Evolutionary conservation across 2,329 filamentous ascomycete species (phyloP), one percentile per base, ranked within the genome.

Genomic region (Diaporthe destruens): DNA sequence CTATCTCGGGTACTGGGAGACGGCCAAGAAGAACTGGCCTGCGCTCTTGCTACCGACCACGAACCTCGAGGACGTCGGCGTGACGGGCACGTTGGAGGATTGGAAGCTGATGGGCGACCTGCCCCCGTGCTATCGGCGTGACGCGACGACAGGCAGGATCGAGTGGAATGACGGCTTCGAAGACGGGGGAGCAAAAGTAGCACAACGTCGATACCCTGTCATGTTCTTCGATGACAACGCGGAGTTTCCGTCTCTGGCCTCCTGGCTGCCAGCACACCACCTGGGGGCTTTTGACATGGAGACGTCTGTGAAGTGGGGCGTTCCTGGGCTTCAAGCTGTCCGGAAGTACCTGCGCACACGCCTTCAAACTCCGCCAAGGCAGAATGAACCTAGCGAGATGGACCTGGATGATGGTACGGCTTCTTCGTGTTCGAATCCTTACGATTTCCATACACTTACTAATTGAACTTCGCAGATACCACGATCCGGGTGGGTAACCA

Each of bases 351-450:
- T 47, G 39, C 47, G 9, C 44, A 39, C 23, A 47, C 57, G 39
- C 47, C 6, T 39, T 47, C 39, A 47, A 44, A 47, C 7, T 32
- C 18, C 39, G 39, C 32, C 57, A 61, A 20, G 16, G n/a, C 2
- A 20, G 39, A 23, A 61, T n/a, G 3, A 16, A 32, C 8, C 57
- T 61, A 32, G 39, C 44, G 39, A 44, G 14, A 61, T 61, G 57
- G 57, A 61, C 39, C 8, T 32, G 23, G 23, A 61, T 61, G 39
- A 47, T 14, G 57, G 57, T 61, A 29, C 20, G 23, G 25, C 39
- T 61, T 29, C 23, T 61, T 47, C 57, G 23, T 61, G 57, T 32
- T 61, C 23, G 20, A n/a, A 47, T 61, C 16, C 57, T 61, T 61
- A 16, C 39, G 8, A n/a, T 12, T 44, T 47, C 16, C 36, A 47